Evolutionary conservation across 148 eudicot genomes (phyloP).

Genomic region (Camellia granthamiana): DNA sequence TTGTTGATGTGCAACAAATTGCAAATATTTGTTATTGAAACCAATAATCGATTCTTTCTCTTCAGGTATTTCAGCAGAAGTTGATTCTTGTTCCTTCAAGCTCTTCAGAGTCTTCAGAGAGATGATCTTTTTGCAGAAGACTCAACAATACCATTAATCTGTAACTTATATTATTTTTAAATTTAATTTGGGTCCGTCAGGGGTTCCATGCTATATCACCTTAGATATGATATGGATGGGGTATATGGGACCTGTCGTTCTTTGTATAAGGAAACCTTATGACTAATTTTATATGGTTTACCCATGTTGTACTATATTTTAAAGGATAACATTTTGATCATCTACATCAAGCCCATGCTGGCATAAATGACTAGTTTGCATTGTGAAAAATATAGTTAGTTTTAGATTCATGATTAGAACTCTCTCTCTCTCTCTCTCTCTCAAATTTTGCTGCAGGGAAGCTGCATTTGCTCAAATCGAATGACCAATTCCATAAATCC

Average conservation of each 20-base stretch:
- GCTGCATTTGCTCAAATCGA: background rate
- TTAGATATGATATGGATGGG: background rate
- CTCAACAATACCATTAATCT: background rate
- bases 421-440: background rate
- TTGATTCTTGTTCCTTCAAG: conserved; percentile 27
- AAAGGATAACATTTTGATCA: background rate
- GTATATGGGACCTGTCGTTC: background rate
- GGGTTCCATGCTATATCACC: background rate
- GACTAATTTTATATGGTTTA: background rate
- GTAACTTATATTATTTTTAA: background rate
- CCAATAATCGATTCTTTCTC: background rate
- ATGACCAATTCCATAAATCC: background rate
- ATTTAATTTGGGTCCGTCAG: background rate
- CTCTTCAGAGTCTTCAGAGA: conserved; percentile 12
- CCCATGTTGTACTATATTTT: background rate
- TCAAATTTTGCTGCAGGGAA: background rate
- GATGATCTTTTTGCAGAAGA: background rate
- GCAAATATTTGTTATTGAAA: background rate
- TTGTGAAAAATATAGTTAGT: background rate
- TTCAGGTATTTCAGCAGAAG: conserved; percentile 45
- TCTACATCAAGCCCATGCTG: background rate
- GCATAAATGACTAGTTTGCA: background rate
- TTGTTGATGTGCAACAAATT: conserved; percentile 9
- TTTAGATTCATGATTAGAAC: background rate
- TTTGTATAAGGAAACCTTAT: background rate